Conservation (phyloP, 306 rosid genomes). For the Acacia acuminata region DNA sequence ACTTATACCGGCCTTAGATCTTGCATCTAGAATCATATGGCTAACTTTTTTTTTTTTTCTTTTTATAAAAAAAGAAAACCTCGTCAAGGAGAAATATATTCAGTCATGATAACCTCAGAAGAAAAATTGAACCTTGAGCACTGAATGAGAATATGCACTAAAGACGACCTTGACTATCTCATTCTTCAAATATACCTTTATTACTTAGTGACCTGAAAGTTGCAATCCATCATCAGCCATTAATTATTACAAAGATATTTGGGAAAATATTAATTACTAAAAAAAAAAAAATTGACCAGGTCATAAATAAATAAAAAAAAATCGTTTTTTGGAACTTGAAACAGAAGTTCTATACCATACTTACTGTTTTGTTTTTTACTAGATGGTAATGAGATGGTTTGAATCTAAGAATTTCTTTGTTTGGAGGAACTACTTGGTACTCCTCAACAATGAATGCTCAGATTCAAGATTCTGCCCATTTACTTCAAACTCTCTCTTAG, state of each 20-base stretch:
- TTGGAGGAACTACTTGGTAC: too few species aligned
- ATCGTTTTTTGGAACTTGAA: background rate
- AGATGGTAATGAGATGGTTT: background rate
- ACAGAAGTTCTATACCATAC: background rate
- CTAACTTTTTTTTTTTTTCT: too few species aligned
- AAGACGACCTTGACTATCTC: background rate
- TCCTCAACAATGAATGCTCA: too few species aligned
- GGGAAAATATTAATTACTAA: background rate
- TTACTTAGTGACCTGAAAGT: background rate
- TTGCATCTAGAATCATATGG: too few species aligned
- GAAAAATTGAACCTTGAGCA: background rate
- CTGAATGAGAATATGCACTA: background rate
- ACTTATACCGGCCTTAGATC: too few species aligned
- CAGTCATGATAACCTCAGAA: background rate
- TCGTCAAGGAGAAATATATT: background rate
- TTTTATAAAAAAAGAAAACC: background rate
- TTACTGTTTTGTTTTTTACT: background rate
- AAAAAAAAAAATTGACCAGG: background rate
- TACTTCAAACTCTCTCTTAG: background rate
- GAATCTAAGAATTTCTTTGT: background rate
- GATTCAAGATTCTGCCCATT: background rate
- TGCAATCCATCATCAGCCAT: background rate
- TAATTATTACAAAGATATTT: background rate
- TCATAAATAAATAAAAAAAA: background rate
- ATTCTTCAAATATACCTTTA: background rate